Percentiles rank a stretch among this genome's conserved stretches.
These are phyloP conservation scores for Mallotus japonicus DNA, from an alignment of 441 rosid species.

Conservation along the genomic window DNA sequence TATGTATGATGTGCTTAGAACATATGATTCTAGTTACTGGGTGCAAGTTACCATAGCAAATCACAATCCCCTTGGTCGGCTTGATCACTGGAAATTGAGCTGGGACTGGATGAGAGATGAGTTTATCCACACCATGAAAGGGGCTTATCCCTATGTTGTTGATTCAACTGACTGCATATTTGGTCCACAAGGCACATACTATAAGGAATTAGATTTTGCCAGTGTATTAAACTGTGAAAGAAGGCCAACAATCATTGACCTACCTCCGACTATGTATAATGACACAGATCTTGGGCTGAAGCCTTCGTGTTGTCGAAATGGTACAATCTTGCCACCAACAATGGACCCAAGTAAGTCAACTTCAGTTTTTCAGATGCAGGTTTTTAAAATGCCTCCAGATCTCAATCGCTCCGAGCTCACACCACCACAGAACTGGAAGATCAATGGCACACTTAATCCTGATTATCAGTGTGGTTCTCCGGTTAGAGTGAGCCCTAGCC, in stretches of 20 bases:
- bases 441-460: conserved; percentile 76
- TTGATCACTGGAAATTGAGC: conserved; percentile 85
- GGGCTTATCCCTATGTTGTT: conserved; percentile 70
- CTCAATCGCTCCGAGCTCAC: conserved; percentile 61
- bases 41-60: conserved; percentile 71
- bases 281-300: conserved; percentile 64
- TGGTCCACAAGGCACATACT: conserved; percentile 58
- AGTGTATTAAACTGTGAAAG: conserved; percentile 76
- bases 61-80: conserved; percentile 82
- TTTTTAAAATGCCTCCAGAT: conserved; percentile 85
- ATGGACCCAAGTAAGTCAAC: conserved; percentile 83
- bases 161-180: conserved; percentile 70
- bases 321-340: conserved; percentile 68
- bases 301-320: conserved; percentile 84
- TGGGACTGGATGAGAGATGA: conserved; percentile 88
- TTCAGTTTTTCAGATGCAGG: conserved; percentile 80
- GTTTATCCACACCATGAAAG: conserved; percentile 69
- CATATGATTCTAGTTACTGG: conserved; percentile 66
- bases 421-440: conserved; percentile 86
- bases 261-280: conserved; percentile 76
- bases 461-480: conserved; percentile 84
- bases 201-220: conserved; percentile 56
- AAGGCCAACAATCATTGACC: conserved; percentile 75
- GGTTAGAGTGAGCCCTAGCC: conserved; percentile 65
- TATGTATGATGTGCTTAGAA: conserved; percentile 74